Conservation (phyloP, 768 basidiomycete genomes). For the Pleurotus pulmonarius region DNA sequence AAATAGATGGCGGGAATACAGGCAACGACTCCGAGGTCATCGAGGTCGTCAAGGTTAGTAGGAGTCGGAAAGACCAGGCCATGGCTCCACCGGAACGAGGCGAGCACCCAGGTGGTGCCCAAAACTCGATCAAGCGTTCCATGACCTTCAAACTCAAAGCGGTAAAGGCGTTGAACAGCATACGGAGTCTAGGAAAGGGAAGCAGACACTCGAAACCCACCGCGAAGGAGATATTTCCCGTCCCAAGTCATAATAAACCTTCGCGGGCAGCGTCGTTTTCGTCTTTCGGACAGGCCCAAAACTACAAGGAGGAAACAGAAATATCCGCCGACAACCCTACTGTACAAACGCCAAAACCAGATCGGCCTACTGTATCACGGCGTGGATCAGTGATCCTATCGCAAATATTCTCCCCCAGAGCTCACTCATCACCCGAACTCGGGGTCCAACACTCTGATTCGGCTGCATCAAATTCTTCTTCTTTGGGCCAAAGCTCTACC, state of each 20-base stretch:
- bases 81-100: not conserved
- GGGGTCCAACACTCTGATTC: conserved; percentile 27
- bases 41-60: conserved; percentile 56
- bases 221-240: conserved; percentile 29
- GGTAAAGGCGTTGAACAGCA: conserved; percentile 40
- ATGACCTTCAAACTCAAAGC: conserved; percentile 45
- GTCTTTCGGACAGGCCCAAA: conserved; percentile 6
- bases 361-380: conserved; percentile 32
- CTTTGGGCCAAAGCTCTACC: conserved; percentile 11
- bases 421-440: conserved; percentile 18
- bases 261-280: conserved; percentile 3
- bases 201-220: conserved; percentile 28
- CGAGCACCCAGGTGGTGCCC: conserved; percentile 9
- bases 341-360: conserved; percentile 20
- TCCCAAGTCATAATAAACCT: conserved; percentile 12
- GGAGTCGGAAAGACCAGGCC: conserved; percentile 16
- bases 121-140: conserved; percentile 24
- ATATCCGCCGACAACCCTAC: conserved; percentile 10
- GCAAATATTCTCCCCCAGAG: conserved; percentile 28
- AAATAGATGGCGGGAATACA: conserved; percentile 15
- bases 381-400: conserved; percentile 34
- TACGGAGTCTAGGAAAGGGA: conserved; percentile 39
- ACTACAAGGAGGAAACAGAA: not conserved
- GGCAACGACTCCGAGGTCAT: conserved; percentile 53
- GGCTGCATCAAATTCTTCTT: conserved; percentile 18